Evolutionary conservation across 768 basidiomycete genomes (phyloP).

Genomic region (Leccinellum rugosiceps): DNA sequence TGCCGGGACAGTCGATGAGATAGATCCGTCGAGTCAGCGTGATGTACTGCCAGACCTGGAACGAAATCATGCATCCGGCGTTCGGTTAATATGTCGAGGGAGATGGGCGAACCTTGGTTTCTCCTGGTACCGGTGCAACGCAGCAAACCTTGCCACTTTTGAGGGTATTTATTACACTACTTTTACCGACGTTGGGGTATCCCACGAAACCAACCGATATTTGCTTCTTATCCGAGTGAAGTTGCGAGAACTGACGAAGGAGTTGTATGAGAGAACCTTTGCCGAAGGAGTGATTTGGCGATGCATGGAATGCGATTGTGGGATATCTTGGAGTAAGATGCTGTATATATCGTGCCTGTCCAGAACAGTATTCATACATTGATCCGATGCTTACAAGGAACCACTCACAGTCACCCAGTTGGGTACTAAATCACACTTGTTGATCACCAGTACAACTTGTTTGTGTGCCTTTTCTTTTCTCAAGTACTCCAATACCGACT

Average conservation of each 20-base stretch:
- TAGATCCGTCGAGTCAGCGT: conserved; percentile 94
- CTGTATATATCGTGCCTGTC: conserved; percentile 90
- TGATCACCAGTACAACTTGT: conserved; percentile 93
- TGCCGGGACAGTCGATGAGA: conserved; percentile 98
- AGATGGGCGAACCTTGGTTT: conserved; percentile 69
- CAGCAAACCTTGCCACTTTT: conserved; percentile 97
- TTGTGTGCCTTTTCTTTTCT: conserved; percentile 97
- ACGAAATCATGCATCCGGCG: neutral
- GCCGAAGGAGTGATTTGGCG: conserved; percentile 98
- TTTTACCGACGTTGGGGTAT: conserved; percentile 98
- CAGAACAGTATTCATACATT: neutral
- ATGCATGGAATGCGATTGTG: conserved; percentile 97
- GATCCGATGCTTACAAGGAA: neutral
- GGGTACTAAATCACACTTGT: conserved; percentile 98
- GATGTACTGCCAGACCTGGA: conserved; percentile 96
- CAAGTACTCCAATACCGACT: conserved; percentile 89
- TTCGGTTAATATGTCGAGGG: neutral
- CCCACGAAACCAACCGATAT: conserved; percentile 98
- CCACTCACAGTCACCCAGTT: conserved; percentile 94
- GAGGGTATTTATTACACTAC: conserved; percentile 95
- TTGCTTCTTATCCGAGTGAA: conserved; percentile 99
- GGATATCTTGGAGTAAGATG: conserved; percentile 93
- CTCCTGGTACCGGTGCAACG: conserved; percentile 95
- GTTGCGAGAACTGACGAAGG: conserved; percentile 91
- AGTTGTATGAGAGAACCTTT: conserved; percentile 98